Evolutionary conservation across 2,329 filamentous ascomycete species (phyloP).

Genomic region (Hypomyces perniciosus): DNA sequence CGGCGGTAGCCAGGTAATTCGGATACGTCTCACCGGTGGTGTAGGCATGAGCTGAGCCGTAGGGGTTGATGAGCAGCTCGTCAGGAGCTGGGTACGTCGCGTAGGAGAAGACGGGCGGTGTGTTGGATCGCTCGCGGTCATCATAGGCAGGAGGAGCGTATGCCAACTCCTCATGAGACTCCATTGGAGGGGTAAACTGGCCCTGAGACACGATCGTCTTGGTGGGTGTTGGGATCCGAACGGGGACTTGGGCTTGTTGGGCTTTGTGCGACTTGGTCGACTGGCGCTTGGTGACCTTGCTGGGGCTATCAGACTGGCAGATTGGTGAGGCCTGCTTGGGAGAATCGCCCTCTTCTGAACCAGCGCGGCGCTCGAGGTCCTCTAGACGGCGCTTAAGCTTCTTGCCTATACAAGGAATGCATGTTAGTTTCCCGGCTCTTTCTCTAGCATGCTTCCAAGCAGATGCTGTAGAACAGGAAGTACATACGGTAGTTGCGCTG

Average conservation of each 20-base stretch:
- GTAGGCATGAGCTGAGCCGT: conserved; percentile 49
- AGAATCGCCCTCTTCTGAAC: conserved; percentile 43
- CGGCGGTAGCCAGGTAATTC: conserved; percentile 48
- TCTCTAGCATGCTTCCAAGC: neutral
- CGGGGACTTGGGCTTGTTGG: conserved; percentile 16
- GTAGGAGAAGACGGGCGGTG: conserved; percentile 63
- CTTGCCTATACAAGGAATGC: conserved; percentile 55
- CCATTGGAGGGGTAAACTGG: conserved; percentile 58
- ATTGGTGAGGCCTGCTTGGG: conserved; percentile 31
- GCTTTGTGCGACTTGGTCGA: conserved; percentile 25
- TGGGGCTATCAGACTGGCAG: conserved; percentile 28
- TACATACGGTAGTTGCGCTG: conserved; percentile 91
- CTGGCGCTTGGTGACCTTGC: conserved; percentile 40
- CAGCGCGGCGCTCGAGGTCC: conserved; percentile 75
- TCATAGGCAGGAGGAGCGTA: conserved; percentile 46
- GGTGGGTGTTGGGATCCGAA: conserved; percentile 20
- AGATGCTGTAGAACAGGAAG: neutral
- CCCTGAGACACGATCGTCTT: conserved; percentile 40
- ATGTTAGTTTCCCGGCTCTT: conserved; percentile 10
- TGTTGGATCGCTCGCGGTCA: conserved; percentile 63
- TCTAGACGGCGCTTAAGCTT: conserved; percentile 87
- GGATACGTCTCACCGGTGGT: conserved; percentile 47
- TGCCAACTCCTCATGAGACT: conserved; percentile 58
- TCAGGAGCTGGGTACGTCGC: conserved; percentile 62
- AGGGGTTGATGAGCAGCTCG: conserved; percentile 55